Percentiles rank a stretch among this genome's conserved stretches.
phyloP scores from a whole-genome alignment of 768 basidiomycete species.

The Ramaria sp. region DNA sequence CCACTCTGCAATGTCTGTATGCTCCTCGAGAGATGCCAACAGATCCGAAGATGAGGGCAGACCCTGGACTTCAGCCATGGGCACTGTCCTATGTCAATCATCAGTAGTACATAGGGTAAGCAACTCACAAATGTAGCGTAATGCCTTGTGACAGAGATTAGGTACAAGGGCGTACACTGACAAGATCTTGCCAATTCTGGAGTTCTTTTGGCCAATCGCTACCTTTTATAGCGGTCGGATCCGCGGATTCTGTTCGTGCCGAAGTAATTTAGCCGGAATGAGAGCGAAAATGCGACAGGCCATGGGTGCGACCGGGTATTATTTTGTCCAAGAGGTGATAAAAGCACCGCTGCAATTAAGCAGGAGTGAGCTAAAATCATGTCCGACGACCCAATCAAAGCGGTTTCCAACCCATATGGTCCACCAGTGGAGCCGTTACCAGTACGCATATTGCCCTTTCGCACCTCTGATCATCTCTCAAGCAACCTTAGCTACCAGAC shows the following conservation, averaged over 20 bases:
- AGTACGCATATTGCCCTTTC: not conserved
- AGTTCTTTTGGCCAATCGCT: too few species aligned
- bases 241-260: too few species aligned
- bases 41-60: slow-evolving; percentile 12
- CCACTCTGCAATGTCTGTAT: slow-evolving; percentile 57
- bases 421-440: not conserved
- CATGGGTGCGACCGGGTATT: too few species aligned
- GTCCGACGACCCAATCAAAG: slow-evolving; percentile 1
- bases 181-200: too few species aligned
- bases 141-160: not conserved
- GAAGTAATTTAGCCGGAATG: too few species aligned
- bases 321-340: too few species aligned
- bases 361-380: not conserved
- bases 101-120: not conserved
- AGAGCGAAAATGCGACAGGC: too few species aligned
- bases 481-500: slow-evolving; percentile 30
- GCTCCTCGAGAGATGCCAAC: slow-evolving; percentile 39
- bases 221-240: too few species aligned
- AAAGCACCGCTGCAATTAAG: too few species aligned
- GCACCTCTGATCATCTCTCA: not conserved
- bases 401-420: slow-evolving; percentile 1
- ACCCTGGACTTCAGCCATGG: slow-evolving; percentile 1
- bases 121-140: too few species aligned
- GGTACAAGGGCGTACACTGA: too few species aligned
- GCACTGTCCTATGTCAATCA: not conserved